phyloP scores from a whole-genome alignment of 2,329 filamentous ascomycete species.

The Beauveria sp. region DNA sequence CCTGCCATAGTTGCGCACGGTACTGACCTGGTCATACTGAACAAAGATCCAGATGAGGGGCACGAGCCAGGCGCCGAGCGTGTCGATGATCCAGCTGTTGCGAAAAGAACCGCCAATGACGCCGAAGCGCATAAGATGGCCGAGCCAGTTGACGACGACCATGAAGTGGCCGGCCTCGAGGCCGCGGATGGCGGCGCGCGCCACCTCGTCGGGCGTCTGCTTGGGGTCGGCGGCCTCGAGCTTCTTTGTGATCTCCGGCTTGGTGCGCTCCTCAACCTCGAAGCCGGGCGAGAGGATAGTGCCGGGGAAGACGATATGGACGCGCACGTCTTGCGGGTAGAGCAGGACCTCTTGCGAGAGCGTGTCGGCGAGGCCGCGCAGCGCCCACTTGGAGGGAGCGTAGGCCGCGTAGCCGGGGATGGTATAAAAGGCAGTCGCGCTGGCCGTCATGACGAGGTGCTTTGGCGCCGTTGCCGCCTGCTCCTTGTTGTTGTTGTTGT shows the following conservation, averaged over 20 bases:
- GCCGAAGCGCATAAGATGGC: conserved; percentile 61
- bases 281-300: conserved; percentile 73
- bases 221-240: conserved; percentile 77
- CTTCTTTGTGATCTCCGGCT: conserved; percentile 71
- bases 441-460: conserved; percentile 85
- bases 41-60: conserved; percentile 52
- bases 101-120: conserved; percentile 47
- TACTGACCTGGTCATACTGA: conserved; percentile 46
- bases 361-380: conserved; percentile 75
- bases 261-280: conserved; percentile 66
- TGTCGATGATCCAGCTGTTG: conserved; percentile 55
- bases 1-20: conserved; percentile 49
- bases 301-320: conserved; percentile 78
- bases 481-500: conserved; percentile 31
- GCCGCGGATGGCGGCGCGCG: conserved; percentile 58
- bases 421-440: conserved; percentile 65
- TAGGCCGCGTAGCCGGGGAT: conserved; percentile 80
- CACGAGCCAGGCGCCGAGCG: conserved; percentile 45
- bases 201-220: conserved; percentile 73
- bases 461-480: conserved; percentile 36
- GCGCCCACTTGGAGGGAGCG: conserved; percentile 74
- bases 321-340: conserved; percentile 74
- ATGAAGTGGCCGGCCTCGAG: conserved; percentile 76
- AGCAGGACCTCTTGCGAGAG: conserved; percentile 77
- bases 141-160: conserved; percentile 68